These are phyloP conservation scores for Candida michaelii DNA, from an alignment of 805 yeast species.

Conservation along the genomic window DNA sequence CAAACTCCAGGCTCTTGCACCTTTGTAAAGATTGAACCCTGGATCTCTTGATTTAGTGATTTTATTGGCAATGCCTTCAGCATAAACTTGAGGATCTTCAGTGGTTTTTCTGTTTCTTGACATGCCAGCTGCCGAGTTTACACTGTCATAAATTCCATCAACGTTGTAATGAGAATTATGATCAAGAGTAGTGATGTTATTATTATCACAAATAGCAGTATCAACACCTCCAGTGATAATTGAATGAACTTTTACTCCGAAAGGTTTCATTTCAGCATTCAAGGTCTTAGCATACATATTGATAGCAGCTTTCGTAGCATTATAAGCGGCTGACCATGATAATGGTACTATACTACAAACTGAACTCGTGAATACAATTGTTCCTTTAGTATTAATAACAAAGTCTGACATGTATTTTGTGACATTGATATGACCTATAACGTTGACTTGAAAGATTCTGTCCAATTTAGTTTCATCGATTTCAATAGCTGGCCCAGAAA, in stretches of 20 bases:
- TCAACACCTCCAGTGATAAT: constrained; percentile 21
- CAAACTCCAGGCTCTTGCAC: constrained; percentile 21
- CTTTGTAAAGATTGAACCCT: constrained; percentile 31
- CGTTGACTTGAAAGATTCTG: constrained; percentile 33
- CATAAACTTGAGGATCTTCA: constrained; percentile 24
- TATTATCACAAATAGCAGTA: constrained; percentile 17
- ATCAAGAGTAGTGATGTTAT: not conserved
- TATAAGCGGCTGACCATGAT: constrained; percentile 34
- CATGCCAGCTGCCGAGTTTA: constrained; percentile 21
- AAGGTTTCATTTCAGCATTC: constrained; percentile 18
- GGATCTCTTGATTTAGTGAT: constrained; percentile 19
- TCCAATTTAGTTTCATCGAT: constrained; percentile 22
- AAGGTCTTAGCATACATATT: constrained; percentile 19
- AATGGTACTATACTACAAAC: constrained; percentile 29
- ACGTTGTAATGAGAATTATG: constrained; percentile 9
- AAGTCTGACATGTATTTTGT: constrained; percentile 31
- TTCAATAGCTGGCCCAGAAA: constrained; percentile 30
- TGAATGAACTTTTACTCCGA: constrained; percentile 20
- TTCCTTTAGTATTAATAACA: constrained; percentile 32
- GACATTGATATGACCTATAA: constrained; percentile 37
- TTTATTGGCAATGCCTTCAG: constrained; percentile 23
- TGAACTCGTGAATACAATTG: constrained; percentile 39
- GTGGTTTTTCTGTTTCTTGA: constrained; percentile 18
- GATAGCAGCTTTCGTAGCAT: constrained; percentile 31
- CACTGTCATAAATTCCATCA: constrained; percentile 19